Conservation (phyloP, 768 basidiomycete genomes). For the Lactifluus echinatus region DNA sequence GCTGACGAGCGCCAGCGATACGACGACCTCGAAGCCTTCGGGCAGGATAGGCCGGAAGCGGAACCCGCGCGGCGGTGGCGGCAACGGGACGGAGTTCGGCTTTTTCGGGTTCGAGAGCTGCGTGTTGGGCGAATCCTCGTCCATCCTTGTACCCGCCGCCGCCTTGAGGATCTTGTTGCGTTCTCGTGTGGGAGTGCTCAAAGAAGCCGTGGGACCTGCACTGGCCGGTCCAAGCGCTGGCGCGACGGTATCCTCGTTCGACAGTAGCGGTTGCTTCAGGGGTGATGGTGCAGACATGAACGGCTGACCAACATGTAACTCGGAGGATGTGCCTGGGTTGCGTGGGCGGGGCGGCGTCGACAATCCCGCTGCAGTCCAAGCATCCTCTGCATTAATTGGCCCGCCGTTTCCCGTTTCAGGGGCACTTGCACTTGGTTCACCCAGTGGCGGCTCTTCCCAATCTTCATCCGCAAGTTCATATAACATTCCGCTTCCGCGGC, state of each 20-base stretch:
- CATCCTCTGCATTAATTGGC: conserved; percentile 19
- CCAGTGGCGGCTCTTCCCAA: conserved; percentile 39
- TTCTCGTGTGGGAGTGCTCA: conserved; percentile 6
- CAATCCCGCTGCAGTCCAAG: conserved; percentile 4
- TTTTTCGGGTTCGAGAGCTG: conserved; percentile 33
- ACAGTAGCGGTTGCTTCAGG: conserved; percentile 25
- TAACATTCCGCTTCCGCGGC: conserved; percentile 61
- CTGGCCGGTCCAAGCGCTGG: background rate
- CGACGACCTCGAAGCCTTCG: conserved; percentile 51
- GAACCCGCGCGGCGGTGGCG: conserved; percentile 57
- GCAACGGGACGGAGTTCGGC: conserved; percentile 37
- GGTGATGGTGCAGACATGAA: conserved; percentile 29
- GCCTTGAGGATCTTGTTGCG: background rate
- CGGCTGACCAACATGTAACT: conserved; percentile 19
- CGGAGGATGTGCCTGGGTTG: conserved; percentile 4
- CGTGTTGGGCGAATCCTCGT: conserved; percentile 19
- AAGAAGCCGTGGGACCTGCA: conserved; percentile 6
- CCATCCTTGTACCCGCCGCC: conserved; percentile 20
- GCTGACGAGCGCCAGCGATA: conserved; percentile 62
- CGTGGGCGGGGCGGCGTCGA: conserved; percentile 1
- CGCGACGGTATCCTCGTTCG: conserved; percentile 25
- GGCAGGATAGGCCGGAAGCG: conserved; percentile 60
- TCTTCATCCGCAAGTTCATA: conserved; percentile 74
- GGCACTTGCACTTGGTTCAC: conserved; percentile 8
- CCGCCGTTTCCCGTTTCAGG: conserved; percentile 29